These are phyloP conservation scores for Scleroderma citrinum DNA, from an alignment of 768 basidiomycete species.

Conservation along the genomic window DNA sequence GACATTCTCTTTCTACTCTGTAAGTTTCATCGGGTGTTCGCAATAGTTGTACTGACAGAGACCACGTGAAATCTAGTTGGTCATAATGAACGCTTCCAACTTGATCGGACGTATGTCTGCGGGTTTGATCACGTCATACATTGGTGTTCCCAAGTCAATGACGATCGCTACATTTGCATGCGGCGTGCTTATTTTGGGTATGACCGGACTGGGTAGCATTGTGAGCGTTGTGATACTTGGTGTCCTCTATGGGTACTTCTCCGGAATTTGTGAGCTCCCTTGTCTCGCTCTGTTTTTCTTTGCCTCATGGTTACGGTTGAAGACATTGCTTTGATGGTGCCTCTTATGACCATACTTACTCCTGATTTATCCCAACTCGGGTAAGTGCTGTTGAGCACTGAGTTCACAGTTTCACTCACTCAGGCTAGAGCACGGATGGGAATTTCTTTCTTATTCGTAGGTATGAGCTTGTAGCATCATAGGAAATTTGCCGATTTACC, in stretches of 20 bases:
- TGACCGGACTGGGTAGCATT: constrained; percentile 33
- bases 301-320: no score
- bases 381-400: constrained; percentile 9
- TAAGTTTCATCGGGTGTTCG: constrained; percentile 15
- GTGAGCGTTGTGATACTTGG: constrained; percentile 35
- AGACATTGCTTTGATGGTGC: constrained; percentile 36
- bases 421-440: constrained; percentile 23
- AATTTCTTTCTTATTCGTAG: constrained; percentile 4
- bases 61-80: constrained; percentile 29
- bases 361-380: constrained; percentile 48
- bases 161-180: constrained; percentile 29
- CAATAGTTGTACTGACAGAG: background rate
- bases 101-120: constrained; percentile 47
- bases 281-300: background rate
- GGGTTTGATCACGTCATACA: constrained; percentile 33
- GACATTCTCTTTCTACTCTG: constrained; percentile 53
- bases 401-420: constrained; percentile 7
- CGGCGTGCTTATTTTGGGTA: constrained; percentile 37
- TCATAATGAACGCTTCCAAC: constrained; percentile 47
- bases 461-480: background rate
- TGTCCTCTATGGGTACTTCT: constrained; percentile 42
- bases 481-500: background rate
- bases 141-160: constrained; percentile 41
- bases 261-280: constrained; percentile 33
- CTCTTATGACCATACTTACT: constrained; percentile 40